Evolutionary conservation across 192 early-diverging fungal species (phyloP).

Genomic region (Funneliformis mosseae): DNA sequence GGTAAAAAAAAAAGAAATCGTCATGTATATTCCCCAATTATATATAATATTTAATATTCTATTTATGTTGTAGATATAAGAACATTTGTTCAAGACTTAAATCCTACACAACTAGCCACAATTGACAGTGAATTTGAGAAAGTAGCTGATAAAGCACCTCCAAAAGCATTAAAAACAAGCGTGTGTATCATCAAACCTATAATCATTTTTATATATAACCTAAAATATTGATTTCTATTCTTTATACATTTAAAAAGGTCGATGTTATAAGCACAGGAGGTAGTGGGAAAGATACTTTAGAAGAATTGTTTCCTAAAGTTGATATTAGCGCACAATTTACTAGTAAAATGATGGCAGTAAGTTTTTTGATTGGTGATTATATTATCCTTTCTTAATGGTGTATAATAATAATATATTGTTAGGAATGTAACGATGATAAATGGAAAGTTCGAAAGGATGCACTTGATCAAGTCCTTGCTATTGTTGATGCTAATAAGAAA

Average conservation of each 20-base stretch:
- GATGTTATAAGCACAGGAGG: slow-evolving; percentile 36
- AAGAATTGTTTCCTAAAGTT: slow-evolving; percentile 86
- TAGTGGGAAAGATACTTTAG: slow-evolving; percentile 61
- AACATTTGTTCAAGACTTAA: slow-evolving; percentile 85
- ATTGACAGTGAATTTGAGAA: slow-evolving; percentile 95
- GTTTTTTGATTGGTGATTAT: slow-evolving; percentile 16
- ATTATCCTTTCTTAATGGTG: neutral
- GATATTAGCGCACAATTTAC: slow-evolving; percentile 74
- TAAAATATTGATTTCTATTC: neutral
- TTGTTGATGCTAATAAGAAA: slow-evolving; percentile 81
- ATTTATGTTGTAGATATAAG: slow-evolving; percentile 63
- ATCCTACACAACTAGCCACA: slow-evolving; percentile 72
- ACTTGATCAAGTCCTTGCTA: slow-evolving; percentile 76
- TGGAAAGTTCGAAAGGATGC: slow-evolving; percentile 96
- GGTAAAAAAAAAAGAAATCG: slow-evolving; percentile 39
- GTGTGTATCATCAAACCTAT: slow-evolving; percentile 31
- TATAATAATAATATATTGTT: neutral
- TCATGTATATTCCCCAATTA: neutral
- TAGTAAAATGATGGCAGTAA: slow-evolving; percentile 51
- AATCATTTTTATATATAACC: neutral
- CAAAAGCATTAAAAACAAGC: slow-evolving; percentile 58
- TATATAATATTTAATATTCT: slow-evolving; percentile 7
- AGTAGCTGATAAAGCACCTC: slow-evolving; percentile 70
- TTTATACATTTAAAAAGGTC: slow-evolving; percentile 2
- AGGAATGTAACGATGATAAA: slow-evolving; percentile 76